These are phyloP conservation scores for Arthrobotrys sinensis DNA, from an alignment of 2,329 filamentous ascomycete species.

Conservation along the genomic window DNA sequence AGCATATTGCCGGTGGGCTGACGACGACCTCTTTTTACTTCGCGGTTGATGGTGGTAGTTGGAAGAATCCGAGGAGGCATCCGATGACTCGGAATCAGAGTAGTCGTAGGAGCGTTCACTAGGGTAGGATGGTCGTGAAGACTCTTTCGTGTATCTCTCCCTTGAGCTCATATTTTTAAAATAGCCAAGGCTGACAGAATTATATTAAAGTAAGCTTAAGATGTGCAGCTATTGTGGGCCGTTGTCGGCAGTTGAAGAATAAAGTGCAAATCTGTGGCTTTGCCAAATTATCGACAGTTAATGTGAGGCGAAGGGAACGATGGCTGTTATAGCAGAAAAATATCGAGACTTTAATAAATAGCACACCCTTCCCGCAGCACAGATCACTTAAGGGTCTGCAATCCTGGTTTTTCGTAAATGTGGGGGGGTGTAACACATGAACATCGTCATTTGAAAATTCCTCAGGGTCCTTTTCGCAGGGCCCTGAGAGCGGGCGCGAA, in stretches of 20 bases:
- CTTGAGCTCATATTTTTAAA: conserved; percentile 14
- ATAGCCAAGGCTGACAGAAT: conserved; percentile 2
- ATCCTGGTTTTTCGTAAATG: background rate
- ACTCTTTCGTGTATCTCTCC: background rate
- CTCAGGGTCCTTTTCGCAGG: conserved; percentile 10
- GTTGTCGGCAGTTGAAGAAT: conserved; percentile 11
- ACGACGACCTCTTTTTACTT: conserved; percentile 27
- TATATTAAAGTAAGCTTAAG: background rate
- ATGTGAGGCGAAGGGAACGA: conserved; percentile 12
- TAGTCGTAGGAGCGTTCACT: conserved; percentile 4
- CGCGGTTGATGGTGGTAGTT: background rate
- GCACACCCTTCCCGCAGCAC: background rate
- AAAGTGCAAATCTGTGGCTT: conserved; percentile 4
- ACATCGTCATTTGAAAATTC: conserved; percentile 1
- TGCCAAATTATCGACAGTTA: background rate
- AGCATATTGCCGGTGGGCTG: conserved; percentile 41
- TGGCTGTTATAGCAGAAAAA: conserved; percentile 1
- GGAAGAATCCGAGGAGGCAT: conserved; percentile 22
- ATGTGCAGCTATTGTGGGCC: background rate
- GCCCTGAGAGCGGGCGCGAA: conserved; percentile 8
- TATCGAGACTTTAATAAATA: background rate
- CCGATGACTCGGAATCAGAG: conserved; percentile 31
- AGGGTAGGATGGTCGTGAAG: conserved; percentile 3
- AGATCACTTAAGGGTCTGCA: background rate
- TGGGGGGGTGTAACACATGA: background rate